These are phyloP conservation scores for Pseudogymnoascus sp. DNA, from an alignment of 2,329 filamentous ascomycete species.

Conservation along the genomic window DNA sequence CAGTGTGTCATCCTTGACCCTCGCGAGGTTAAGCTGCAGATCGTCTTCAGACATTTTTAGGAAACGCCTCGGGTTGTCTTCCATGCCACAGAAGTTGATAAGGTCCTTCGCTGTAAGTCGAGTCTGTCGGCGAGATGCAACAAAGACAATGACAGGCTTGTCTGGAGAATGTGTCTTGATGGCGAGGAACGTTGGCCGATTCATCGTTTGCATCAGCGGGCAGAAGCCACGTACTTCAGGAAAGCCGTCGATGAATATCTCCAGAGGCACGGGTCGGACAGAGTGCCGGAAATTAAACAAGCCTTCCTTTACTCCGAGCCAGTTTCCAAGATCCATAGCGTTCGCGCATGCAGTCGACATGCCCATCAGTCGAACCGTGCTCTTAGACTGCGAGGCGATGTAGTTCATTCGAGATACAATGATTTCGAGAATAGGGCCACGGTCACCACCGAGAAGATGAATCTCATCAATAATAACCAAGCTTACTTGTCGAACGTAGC, in stretches of 20 bases:
- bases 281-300: constrained; percentile 97
- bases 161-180: constrained; percentile 95
- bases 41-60: constrained; percentile 93
- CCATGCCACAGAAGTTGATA: constrained; percentile 97
- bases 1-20: constrained; percentile 88
- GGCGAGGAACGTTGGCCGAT: constrained; percentile 88
- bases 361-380: constrained; percentile 80
- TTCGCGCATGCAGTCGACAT: constrained; percentile 99
- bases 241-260: constrained; percentile 97
- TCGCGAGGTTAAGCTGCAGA: constrained; percentile 73
- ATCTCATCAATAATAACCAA: constrained; percentile 98
- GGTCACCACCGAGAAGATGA: constrained; percentile 89
- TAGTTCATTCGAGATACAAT: constrained; percentile 96
- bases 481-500: constrained; percentile 89
- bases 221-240: constrained; percentile 93
- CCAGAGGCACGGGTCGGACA: constrained; percentile 87
- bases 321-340: constrained; percentile 86
- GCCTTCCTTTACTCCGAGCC: constrained; percentile 92
- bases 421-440: constrained; percentile 95
- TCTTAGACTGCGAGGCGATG: constrained; percentile 88
- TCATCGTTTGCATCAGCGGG: constrained; percentile 98
- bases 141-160: constrained; percentile 97
- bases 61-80: constrained; percentile 92
- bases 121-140: constrained; percentile 90
- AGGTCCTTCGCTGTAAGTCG: constrained; percentile 90